phyloP scores from a whole-genome alignment of 192 early-diverging fungal species.

The Coemansia sp. region DNA sequence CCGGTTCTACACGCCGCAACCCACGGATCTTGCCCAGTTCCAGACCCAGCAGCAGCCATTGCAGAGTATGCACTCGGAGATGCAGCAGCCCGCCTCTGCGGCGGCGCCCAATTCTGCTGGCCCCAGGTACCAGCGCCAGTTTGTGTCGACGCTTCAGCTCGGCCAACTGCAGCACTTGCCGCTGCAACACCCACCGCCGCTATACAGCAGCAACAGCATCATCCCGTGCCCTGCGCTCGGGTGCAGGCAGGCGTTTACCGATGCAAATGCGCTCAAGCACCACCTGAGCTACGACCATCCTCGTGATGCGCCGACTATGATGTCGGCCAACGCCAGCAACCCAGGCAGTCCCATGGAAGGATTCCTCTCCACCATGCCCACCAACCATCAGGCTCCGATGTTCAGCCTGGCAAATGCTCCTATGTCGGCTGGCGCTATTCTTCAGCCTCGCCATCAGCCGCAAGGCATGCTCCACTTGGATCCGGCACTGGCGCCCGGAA shows the following conservation, averaged over 20 bases:
- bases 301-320: constrained; percentile 2
- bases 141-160: constrained; percentile 10
- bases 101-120: constrained; percentile 7
- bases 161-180: constrained; percentile 5
- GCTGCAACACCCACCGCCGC: neutral
- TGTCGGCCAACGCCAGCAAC: constrained; percentile 24
- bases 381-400: neutral
- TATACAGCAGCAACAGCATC: constrained; percentile 12
- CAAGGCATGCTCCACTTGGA: constrained; percentile 2
- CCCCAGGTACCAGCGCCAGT: constrained; percentile 15
- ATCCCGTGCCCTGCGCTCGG: constrained; percentile 17
- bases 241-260: constrained; percentile 34
- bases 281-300: constrained; percentile 46
- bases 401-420: neutral
- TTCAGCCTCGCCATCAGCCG: constrained; percentile 13
- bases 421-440: constrained; percentile 1
- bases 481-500: neutral
- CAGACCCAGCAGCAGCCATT: neutral
- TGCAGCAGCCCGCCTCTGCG: constrained; percentile 5
- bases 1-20: constrained; percentile 33
- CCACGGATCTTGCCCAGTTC: constrained; percentile 34
- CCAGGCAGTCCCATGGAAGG: constrained; percentile 41
- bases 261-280: constrained; percentile 42
- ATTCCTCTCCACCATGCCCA: constrained; percentile 26
- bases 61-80: neutral